Percentiles rank a stretch among this genome's conserved stretches.
phyloP scores from a whole-genome alignment of 257 asterid genomes.

The Apocynum venetum region DNA sequence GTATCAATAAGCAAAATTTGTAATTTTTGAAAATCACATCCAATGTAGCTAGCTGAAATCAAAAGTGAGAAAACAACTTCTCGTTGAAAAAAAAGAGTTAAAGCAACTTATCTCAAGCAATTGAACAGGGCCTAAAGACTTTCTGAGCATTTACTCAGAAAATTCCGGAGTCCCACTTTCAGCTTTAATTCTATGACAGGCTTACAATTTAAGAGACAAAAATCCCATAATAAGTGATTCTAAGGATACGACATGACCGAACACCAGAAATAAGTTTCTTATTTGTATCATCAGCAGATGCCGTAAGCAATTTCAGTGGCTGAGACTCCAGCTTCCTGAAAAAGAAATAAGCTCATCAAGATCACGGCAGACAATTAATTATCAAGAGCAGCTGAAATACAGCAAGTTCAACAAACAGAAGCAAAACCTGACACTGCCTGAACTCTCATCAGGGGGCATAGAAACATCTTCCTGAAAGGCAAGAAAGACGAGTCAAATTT shows the following conservation, averaged over 20 bases:
- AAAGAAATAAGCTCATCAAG: conserved; percentile 25
- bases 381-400: conserved; percentile 13
- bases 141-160: conserved; percentile 3
- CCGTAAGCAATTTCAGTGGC: conserved; percentile 67
- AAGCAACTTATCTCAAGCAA: not conserved
- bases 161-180: not conserved
- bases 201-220: not conserved
- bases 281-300: conserved; percentile 69
- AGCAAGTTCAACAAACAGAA: conserved; percentile 12
- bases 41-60: not conserved
- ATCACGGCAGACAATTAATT: conserved; percentile 6
- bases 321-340: conserved; percentile 62
- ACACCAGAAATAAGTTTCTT: conserved; percentile 58
- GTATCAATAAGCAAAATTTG: not conserved
- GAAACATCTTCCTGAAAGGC: conserved; percentile 53
- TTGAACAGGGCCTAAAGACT: not conserved
- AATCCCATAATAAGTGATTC: conserved; percentile 15
- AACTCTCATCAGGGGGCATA: conserved; percentile 39
- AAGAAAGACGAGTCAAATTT: conserved; percentile 18
- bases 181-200: not conserved
- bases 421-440: conserved; percentile 57
- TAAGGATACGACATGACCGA: conserved; percentile 82
- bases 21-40: not conserved
- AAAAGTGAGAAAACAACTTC: not conserved
- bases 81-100: too few relatives aligned